Evolutionary conservation across 495 filamentous ascomycete species (phyloP).

Genomic region (Letharia columbiana): DNA sequence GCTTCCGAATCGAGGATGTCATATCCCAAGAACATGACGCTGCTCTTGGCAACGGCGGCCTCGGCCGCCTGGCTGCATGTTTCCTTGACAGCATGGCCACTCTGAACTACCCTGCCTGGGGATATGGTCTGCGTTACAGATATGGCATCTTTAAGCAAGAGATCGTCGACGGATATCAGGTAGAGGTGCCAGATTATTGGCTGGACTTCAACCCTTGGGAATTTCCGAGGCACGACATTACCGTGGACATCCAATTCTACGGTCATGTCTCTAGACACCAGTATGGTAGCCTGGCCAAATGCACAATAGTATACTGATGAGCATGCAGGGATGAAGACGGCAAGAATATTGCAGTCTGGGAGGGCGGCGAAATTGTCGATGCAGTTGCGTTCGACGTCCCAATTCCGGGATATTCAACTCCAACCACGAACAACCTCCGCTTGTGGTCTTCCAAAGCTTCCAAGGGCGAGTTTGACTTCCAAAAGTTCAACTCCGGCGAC

Average conservation of each 20-base stretch:
- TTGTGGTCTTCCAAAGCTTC: conserved; percentile 96
- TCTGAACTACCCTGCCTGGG: conserved; percentile 92
- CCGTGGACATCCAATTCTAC: conserved; percentile 94
- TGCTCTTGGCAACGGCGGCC: conserved; percentile 89
- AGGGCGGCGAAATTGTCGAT: conserved; percentile 85
- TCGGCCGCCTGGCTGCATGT: conserved; percentile 90
- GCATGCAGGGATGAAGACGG: conserved; percentile 59
- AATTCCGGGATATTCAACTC: conserved; percentile 80
- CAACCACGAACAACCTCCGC: conserved; percentile 91
- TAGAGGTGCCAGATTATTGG: conserved; percentile 98
- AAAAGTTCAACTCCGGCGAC: conserved; percentile 97
- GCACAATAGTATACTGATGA: background rate
- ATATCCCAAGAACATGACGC: conserved; percentile 94
- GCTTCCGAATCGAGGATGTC: conserved; percentile 94
- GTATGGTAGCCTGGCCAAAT: conserved; percentile 27
- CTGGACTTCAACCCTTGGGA: conserved; percentile 99
- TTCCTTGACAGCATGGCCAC: conserved; percentile 94
- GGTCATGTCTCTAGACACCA: conserved; percentile 65
- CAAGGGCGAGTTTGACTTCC: conserved; percentile 96
- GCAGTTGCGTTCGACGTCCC: conserved; percentile 94
- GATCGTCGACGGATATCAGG: conserved; percentile 93
- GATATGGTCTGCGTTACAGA: conserved; percentile 87
- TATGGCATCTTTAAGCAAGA: conserved; percentile 99
- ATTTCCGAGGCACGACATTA: conserved; percentile 89
- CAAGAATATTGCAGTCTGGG: conserved; percentile 65